Percentiles rank a stretch among this genome's conserved stretches.
These are phyloP conservation scores for Phytopythium delawarense DNA, from an alignment of 352 stramenopile genomes.

Conservation along the genomic window DNA sequence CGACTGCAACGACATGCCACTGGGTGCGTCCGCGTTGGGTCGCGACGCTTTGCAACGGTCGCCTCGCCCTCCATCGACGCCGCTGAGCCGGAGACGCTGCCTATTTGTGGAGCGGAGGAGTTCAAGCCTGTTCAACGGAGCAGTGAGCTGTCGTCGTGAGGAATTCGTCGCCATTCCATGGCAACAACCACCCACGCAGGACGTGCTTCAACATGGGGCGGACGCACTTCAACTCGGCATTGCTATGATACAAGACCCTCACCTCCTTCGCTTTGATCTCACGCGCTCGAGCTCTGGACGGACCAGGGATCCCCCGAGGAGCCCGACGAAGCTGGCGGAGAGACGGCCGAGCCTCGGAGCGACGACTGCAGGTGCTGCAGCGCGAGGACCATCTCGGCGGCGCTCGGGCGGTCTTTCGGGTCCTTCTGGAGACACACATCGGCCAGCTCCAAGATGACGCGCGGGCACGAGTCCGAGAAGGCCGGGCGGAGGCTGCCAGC, in stretches of 20 bases:
- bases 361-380: conserved; percentile 36
- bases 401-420: conserved; percentile 39
- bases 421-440: conserved; percentile 39
- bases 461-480: conserved; percentile 39
- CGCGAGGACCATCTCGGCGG: conserved; percentile 34
- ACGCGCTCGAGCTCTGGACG: conserved; percentile 19
- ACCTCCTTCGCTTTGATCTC: not conserved
- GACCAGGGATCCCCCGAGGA: conserved; percentile 23
- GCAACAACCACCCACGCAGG: not conserved
- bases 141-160: not conserved
- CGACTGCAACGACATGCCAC: not conserved
- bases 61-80: too few species aligned
- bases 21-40: not conserved
- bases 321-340: conserved; percentile 10
- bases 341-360: conserved; percentile 11
- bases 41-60: not conserved
- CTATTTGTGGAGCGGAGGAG: not conserved
- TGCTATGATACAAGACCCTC: not conserved
- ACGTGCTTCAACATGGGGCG: not conserved
- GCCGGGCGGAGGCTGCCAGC: conserved; percentile 28
- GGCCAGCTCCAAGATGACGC: conserved; percentile 36
- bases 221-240: not conserved
- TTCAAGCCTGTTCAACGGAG: too few species aligned
- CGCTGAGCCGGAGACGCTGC: too few species aligned
- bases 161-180: not conserved